Conservation (phyloP, 73 alveolate genomes). For the Halteria grandinella region DNA sequence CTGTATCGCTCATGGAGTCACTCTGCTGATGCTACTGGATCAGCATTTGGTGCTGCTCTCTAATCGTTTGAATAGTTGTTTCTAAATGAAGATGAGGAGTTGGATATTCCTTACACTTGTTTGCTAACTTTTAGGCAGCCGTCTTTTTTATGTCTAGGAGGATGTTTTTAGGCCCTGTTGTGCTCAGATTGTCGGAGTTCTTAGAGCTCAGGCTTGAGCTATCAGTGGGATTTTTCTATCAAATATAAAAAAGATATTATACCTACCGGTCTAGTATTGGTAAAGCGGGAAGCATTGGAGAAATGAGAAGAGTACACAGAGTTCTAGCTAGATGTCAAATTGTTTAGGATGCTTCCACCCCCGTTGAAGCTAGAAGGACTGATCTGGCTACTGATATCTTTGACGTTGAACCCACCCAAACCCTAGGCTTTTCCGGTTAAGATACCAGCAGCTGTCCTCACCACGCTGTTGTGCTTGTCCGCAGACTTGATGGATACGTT, state of each 20-base stretch:
- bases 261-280: conserved; percentile 47
- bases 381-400: neutral
- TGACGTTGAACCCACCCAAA: no score
- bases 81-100: conserved; percentile 11
- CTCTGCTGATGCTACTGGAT: no score
- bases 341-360: no score
- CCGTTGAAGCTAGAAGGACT: conserved; percentile 11
- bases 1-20: no score
- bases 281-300: conserved; percentile 34
- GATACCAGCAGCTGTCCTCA: no score
- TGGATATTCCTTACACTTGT: no score
- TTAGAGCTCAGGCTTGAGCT: conserved; percentile 35
- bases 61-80: conserved; percentile 9
- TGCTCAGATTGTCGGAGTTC: conserved; percentile 28
- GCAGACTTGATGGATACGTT: conserved; percentile 49
- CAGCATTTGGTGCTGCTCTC: conserved; percentile 4
- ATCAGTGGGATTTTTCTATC: conserved; percentile 52
- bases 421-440: no score
- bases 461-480: conserved; percentile 35
- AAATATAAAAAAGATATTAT: neutral
- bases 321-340: neutral
- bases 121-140: no score
- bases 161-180: neutral
- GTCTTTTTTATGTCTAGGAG: conserved; percentile 35
- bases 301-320: conserved; percentile 16